Percentiles rank a stretch among this genome's conserved stretches.
Conservation (phyloP, 345 rosid genomes). For the Rhodamnia argentea region DNA sequence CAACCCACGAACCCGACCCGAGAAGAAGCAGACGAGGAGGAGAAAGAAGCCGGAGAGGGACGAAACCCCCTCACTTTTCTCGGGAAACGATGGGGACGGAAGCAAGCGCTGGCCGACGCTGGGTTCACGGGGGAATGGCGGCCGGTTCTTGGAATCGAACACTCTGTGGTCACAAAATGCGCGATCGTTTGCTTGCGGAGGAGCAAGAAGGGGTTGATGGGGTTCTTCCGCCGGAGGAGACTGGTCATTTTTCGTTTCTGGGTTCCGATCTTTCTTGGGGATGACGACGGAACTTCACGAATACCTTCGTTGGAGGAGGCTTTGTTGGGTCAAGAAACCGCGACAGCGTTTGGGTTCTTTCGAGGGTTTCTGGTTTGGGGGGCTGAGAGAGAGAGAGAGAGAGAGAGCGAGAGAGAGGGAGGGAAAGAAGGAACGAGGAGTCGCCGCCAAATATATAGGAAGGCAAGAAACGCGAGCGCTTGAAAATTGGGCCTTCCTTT, state of each 20-base stretch:
- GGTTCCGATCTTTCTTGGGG: not conserved
- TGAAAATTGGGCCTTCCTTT: not conserved
- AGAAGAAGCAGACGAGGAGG: slow-evolving; percentile 14
- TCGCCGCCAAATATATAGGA: not conserved
- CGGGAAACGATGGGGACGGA: not conserved
- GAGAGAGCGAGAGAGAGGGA: not conserved
- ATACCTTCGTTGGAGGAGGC: not conserved
- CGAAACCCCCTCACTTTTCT: slow-evolving; percentile 25
- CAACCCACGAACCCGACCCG: slow-evolving; percentile 55
- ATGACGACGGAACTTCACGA: not conserved
- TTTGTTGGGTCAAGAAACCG: not conserved
- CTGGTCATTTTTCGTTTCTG: not conserved
- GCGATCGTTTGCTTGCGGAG: not conserved
- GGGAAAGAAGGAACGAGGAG: not conserved
- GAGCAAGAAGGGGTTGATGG: not conserved
- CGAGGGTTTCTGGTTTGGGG: not conserved
- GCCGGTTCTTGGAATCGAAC: not conserved
- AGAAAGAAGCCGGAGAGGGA: slow-evolving; percentile 13
- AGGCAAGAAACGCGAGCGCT: not conserved
- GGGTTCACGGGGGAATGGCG: slow-evolving; percentile 8
- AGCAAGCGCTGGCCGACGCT: slow-evolving; percentile 33
- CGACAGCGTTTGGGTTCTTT: not conserved
- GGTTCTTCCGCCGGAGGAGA: not conserved
- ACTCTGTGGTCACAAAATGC: not conserved
- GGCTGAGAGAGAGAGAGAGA: not conserved